A percentile compares a stretch with the other conserved stretches of the same genome.
Evolutionary conservation across 1,284 basidiomycete species (phyloP).

Genomic region (Cutaneotrichosporon spelunceum): DNA sequence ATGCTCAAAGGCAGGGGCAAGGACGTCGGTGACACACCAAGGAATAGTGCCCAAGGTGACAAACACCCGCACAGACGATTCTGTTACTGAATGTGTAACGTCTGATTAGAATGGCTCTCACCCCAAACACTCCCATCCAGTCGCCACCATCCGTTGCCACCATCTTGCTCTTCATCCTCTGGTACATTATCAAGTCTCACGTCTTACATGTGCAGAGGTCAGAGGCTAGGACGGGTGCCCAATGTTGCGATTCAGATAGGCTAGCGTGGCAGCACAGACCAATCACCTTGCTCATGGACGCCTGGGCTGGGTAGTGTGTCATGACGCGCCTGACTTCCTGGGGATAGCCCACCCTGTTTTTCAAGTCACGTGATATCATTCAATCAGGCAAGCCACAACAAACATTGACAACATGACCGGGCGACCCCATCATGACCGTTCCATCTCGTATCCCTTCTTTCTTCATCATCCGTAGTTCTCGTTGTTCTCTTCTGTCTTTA

Average conservation of each 20-base stretch:
- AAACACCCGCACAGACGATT: too few species aligned
- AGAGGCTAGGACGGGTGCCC: not conserved
- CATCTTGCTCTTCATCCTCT: too few species aligned
- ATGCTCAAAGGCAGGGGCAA: too few species aligned
- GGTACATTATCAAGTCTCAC: not conserved
- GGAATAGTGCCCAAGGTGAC: too few species aligned
- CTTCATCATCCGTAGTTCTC: not conserved
- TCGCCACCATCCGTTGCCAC: too few species aligned
- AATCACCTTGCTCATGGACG: not conserved
- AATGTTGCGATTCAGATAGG: not conserved
- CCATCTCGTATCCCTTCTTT: not conserved
- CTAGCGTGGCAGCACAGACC: not conserved
- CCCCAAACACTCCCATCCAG: too few species aligned
- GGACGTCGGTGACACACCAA: too few species aligned
- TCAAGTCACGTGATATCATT: not conserved
- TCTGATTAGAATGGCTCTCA: too few species aligned
- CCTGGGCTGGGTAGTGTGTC: not conserved
- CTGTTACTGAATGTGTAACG: too few species aligned
- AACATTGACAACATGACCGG: not conserved
- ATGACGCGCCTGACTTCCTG: not conserved
- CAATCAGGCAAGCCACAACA: constrained; percentile 7
- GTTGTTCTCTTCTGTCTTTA: not conserved
- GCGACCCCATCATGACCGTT: not conserved
- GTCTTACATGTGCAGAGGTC: not conserved
- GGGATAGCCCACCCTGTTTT: not conserved